Percentiles rank a stretch among this genome's conserved stretches.
Conservation (phyloP, 768 basidiomycete species). For the Cyclocybe cylindracea region DNA sequence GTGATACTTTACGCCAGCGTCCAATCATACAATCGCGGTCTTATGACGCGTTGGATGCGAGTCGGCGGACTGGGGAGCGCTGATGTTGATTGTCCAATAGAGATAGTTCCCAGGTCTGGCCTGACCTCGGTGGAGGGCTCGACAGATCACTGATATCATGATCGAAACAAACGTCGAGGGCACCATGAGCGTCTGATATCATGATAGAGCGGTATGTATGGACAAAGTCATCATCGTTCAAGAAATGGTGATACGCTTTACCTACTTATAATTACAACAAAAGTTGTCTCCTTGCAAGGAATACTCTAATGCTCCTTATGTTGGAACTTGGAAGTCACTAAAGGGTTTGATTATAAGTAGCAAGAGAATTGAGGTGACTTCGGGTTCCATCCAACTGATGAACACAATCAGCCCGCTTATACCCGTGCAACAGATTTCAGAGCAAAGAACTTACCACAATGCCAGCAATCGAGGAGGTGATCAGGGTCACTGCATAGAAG, state of each 20-base stretch:
- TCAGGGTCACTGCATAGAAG: constrained; percentile 41
- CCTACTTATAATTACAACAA: neutral
- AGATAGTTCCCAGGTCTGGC: no score
- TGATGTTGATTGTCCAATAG: no score
- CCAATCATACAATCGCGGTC: no score
- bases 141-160: no score
- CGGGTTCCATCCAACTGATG: constrained; percentile 36
- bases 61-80: no score
- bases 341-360: constrained; percentile 22
- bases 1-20: no score
- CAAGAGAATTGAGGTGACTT: constrained; percentile 32
- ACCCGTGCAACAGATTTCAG: neutral
- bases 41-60: no score
- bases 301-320: no score
- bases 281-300: no score
- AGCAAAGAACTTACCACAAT: constrained; percentile 36
- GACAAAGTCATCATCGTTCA: neutral
- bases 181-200: neutral
- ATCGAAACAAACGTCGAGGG: no score
- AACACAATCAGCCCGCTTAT: neutral
- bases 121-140: no score
- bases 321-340: neutral
- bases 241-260: no score
- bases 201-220: neutral
- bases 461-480: constrained; percentile 50